phyloP scores from a whole-genome alignment of 441 rosid genomes.

The Erodium chrysanthum region DNA sequence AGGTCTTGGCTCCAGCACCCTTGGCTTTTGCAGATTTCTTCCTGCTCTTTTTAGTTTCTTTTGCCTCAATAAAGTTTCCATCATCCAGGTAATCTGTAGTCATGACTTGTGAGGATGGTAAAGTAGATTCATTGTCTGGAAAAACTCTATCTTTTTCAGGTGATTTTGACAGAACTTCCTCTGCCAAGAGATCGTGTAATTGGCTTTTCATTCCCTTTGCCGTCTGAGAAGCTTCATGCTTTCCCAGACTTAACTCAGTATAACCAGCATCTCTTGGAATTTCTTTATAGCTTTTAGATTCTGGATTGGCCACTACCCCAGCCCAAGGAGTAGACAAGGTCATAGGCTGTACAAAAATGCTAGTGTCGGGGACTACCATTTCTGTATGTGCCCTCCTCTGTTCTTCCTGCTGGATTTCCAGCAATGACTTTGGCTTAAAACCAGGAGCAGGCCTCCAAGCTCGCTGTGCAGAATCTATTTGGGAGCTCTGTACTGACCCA shows the following conservation, averaged over 20 bases:
- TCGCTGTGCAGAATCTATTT: constrained; percentile 36
- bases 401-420: constrained; percentile 96
- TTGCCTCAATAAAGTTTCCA: constrained; percentile 77
- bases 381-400: constrained; percentile 61
- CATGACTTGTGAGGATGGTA: constrained; percentile 26
- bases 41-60: constrained; percentile 78
- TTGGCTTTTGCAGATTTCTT: constrained; percentile 82
- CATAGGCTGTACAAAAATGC: constrained; percentile 32
- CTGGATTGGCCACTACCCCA: constrained; percentile 56
- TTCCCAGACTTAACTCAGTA: constrained; percentile 31
- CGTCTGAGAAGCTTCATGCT: constrained; percentile 36
- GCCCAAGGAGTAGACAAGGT: constrained; percentile 59
- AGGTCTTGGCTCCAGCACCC: constrained; percentile 45
- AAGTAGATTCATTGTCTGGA: constrained; percentile 25
- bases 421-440: constrained; percentile 78
- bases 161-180: constrained; percentile 52
- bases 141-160: constrained; percentile 39
- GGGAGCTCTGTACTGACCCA: constrained; percentile 27
- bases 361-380: constrained; percentile 44
- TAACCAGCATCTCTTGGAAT: constrained; percentile 30
- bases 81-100: constrained; percentile 39
- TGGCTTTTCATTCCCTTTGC: constrained; percentile 53
- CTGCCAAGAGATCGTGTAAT: constrained; percentile 57
- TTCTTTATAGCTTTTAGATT: constrained; percentile 40
- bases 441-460: constrained; percentile 99